phyloP scores from a whole-genome alignment of 1,139 yeast genomes.

The Pichia sp. region DNA sequence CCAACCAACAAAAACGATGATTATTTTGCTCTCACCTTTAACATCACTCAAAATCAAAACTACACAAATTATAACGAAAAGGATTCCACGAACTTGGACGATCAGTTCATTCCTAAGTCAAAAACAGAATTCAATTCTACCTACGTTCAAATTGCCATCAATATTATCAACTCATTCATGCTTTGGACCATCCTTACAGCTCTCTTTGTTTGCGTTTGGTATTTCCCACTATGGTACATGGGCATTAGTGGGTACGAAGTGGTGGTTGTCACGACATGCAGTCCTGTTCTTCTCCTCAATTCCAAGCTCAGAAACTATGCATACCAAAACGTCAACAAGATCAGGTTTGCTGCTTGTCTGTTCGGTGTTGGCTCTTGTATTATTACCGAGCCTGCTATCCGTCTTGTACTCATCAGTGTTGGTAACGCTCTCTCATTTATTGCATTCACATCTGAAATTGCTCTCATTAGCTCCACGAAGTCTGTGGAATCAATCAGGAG shows the following conservation, averaged over 20 bases:
- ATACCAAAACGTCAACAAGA: slow-evolving; percentile 38
- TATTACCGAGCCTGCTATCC: slow-evolving; percentile 56
- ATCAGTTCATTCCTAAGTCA: slow-evolving; percentile 15
- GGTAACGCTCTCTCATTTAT: slow-evolving; percentile 63
- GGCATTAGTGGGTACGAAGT: slow-evolving; percentile 95
- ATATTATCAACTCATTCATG: slow-evolving; percentile 53
- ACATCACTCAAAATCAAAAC: slow-evolving; percentile 9
- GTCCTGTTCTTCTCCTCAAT: slow-evolving; percentile 40
- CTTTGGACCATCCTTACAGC: slow-evolving; percentile 85
- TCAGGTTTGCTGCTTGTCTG: slow-evolving; percentile 51
- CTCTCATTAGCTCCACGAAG: slow-evolving; percentile 36
- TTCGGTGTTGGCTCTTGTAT: slow-evolving; percentile 74
- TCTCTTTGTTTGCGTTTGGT: slow-evolving; percentile 84
- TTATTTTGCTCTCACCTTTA: slow-evolving; percentile 25
- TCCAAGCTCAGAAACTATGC: slow-evolving; percentile 44
- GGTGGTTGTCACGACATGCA: slow-evolving; percentile 46
- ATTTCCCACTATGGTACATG: slow-evolving; percentile 97
- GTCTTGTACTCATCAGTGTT: slow-evolving; percentile 57
- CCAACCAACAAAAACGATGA: slow-evolving; percentile 26
- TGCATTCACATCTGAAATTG: slow-evolving; percentile 49
- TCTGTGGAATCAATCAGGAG: slow-evolving; percentile 38
- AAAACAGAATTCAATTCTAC: slow-evolving; percentile 27
- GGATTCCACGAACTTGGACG: not conserved
- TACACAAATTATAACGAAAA: not conserved
- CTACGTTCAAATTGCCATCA: slow-evolving; percentile 36